Percentiles rank a stretch among this genome's conserved stretches.
phyloP scores from a whole-genome alignment of 805 yeast genomes.

The Candida piceae region DNA sequence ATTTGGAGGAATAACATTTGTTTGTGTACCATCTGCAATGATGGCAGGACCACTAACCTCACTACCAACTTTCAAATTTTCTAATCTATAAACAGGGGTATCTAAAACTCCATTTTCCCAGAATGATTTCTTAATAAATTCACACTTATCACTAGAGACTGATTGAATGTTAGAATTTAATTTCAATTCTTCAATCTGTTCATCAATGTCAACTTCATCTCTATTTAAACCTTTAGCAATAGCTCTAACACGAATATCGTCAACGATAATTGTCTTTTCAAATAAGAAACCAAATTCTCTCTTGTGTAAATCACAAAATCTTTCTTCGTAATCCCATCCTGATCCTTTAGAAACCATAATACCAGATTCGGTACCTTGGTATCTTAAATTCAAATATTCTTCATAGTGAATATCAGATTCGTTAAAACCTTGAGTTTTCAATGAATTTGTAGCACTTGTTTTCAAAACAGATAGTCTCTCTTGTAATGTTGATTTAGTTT shows the following conservation, averaged over 20 bases:
- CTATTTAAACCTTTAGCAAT: conserved; percentile 54
- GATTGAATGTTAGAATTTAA: conserved; percentile 16
- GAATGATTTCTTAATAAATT: conserved; percentile 43
- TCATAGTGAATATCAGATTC: conserved; percentile 47
- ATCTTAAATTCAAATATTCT: conserved; percentile 69
- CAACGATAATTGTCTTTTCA: conserved; percentile 55
- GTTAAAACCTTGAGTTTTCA: conserved; percentile 49
- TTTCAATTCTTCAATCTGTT: conserved; percentile 41
- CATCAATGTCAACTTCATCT: conserved; percentile 39
- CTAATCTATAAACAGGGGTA: conserved; percentile 53
- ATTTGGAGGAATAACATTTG: conserved; percentile 65
- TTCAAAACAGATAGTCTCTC: conserved; percentile 42
- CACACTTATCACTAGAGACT: conserved; percentile 24
- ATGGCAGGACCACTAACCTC: conserved; percentile 66
- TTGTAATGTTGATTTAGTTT: conserved; percentile 32
- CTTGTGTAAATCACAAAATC: conserved; percentile 52
- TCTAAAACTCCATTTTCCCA: conserved; percentile 49
- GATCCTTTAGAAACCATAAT: conserved; percentile 50
- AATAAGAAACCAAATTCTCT: conserved; percentile 72
- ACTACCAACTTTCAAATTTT: conserved; percentile 49
- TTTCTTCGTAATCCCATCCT: conserved; percentile 32
- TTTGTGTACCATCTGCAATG: conserved; percentile 76
- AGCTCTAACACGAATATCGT: conserved; percentile 71
- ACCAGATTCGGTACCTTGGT: conserved; percentile 86
- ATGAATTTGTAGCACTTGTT: conserved; percentile 36